Evolutionary conservation across 768 basidiomycete genomes (phyloP), one percentile per base, ranked within the genome.

Genomic region (Collybia mongolica): DNA sequence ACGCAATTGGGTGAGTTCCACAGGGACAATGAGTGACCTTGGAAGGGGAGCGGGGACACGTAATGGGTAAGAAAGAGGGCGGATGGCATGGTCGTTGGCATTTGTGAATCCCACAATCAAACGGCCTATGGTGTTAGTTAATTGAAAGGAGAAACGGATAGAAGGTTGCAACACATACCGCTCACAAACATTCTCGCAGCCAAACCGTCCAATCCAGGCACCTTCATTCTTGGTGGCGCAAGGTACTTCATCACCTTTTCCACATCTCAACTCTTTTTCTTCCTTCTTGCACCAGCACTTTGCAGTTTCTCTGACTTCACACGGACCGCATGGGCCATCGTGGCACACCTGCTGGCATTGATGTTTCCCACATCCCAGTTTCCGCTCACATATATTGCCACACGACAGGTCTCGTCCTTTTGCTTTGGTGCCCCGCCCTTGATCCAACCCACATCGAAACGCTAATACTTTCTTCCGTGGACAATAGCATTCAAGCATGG

Each of bases 211-310:
- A 1, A 71, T 67, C 94, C 92, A 93, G 7, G 60, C 62, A 39
- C 68, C 63, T 54, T 77, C 72, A 18, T 63, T 69, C 11, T 72
- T 72, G 28, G 74, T 68, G 29, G 64, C 65, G 58, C 74, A 76
- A 17, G 71, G 54, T 51, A 69, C 62, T 23, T 67, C 66, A 15
- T 74, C 72, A n/a, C 81, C 79, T 46, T 80, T 77, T 2, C 90
- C 90, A 61, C 96, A 99, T 0, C 57, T 60, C 2, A 88, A 74
- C 23, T 73, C 69, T 57, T 76, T 79, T 35, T 68, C 69, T 35
- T 82, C 80, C 54, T 79, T 80, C 0, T 93, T 93, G 61, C 96
- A 98, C 71, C 82, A 97, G 65, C 96, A 98, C 22, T 60, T 71
- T 20, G 78, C 77, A 1, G 57, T 38, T 46, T 90, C 83, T 35